A percentile compares a stretch with the other conserved stretches of the same genome.
Conservation (phyloP, 2,329 filamentous ascomycete species). For the Cryphonectria parasitica region DNA sequence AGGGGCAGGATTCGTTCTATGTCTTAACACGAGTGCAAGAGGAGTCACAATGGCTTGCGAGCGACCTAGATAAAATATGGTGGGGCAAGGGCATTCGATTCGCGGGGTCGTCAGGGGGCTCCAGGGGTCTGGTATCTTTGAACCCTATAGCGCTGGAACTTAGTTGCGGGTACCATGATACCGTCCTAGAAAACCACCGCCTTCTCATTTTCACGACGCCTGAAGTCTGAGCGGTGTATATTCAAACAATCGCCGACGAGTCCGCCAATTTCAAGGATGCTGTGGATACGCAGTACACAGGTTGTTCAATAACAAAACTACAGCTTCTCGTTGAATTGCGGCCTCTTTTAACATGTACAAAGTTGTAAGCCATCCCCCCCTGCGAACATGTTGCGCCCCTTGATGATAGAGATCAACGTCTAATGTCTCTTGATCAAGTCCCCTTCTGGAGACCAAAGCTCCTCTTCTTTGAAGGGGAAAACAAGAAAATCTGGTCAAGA, state of each 20-base stretch:
- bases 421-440: not conserved
- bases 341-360: not conserved
- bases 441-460: not conserved
- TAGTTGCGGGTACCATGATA: not conserved
- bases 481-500: not conserved
- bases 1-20: not conserved
- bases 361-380: not conserved
- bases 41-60: constrained; percentile 13
- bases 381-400: not conserved
- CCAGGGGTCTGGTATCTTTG: not conserved
- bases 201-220: not conserved
- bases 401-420: not conserved
- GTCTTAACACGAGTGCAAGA: constrained; percentile 12
- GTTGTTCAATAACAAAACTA: not conserved
- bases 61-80: constrained; percentile 19
- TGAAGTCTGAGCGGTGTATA: not conserved
- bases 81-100: constrained; percentile 14
- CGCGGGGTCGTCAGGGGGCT: not conserved
- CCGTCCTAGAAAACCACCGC: not conserved
- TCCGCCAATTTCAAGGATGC: not conserved
- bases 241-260: not conserved
- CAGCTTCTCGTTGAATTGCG: not conserved
- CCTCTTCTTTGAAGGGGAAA: not conserved
- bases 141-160: not conserved
- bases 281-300: not conserved